phyloP scores from a whole-genome alignment of 495 filamentous ascomycete genomes.

The Aspergillus nidulans region DNA sequence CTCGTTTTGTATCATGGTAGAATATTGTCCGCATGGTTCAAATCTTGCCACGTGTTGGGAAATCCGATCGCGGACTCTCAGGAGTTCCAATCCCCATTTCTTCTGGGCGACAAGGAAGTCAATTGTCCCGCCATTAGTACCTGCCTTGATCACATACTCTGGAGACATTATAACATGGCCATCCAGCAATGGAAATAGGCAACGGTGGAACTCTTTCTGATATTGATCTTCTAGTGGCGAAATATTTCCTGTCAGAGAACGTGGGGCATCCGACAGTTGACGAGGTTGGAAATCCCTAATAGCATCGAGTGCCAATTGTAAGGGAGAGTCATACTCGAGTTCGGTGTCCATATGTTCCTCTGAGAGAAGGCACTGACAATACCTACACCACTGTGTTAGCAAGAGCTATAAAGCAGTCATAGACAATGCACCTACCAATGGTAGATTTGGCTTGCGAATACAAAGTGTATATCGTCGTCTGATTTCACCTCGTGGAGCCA shows the following conservation, averaged over 20 bases:
- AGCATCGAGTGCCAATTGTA: slow-evolving; percentile 17
- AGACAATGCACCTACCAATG: slow-evolving; percentile 17
- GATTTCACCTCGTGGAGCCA: slow-evolving; percentile 21
- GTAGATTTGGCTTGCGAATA: slow-evolving; percentile 21
- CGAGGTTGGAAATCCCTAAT: slow-evolving; percentile 15
- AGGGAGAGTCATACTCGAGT: slow-evolving; percentile 17
- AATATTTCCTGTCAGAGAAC: slow-evolving; percentile 15
- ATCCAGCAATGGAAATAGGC: slow-evolving; percentile 16
- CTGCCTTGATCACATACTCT: slow-evolving; percentile 17
- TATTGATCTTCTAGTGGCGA: slow-evolving; percentile 22
- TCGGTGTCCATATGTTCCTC: slow-evolving; percentile 12
- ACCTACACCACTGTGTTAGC: slow-evolving; percentile 17
- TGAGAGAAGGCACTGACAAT: slow-evolving; percentile 17
- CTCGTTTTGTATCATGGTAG: slow-evolving; percentile 14
- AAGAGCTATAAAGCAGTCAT: too few species aligned
- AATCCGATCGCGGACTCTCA: slow-evolving; percentile 18
- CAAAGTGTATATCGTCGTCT: slow-evolving; percentile 11
- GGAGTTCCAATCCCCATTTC: slow-evolving; percentile 22
- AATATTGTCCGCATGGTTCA: slow-evolving; percentile 17
- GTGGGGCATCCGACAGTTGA: slow-evolving; percentile 17
- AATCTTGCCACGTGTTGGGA: slow-evolving; percentile 18
- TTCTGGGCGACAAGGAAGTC: slow-evolving; percentile 19
- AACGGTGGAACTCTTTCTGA: slow-evolving; percentile 23
- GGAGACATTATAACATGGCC: slow-evolving; percentile 20
- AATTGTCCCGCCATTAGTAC: slow-evolving; percentile 17